Percentiles rank a stretch among this genome's conserved stretches.
Conservation (phyloP, 2,329 filamentous ascomycete genomes). For the Fusarium papillatum region DNA sequence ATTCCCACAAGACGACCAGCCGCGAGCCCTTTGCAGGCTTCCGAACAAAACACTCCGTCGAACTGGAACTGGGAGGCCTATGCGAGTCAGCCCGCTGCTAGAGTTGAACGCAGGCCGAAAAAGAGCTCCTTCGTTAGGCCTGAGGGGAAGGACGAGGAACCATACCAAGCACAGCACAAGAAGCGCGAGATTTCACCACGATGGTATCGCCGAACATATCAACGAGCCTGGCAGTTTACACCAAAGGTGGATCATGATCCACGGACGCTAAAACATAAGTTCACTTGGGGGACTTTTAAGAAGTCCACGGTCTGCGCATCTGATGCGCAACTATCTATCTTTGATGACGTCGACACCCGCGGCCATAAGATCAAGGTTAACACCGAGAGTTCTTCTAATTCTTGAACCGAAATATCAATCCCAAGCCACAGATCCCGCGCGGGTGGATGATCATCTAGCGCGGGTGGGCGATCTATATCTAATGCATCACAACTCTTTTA, state of each 20-base stretch:
- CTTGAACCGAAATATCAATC: neutral
- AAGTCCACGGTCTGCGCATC: conserved; percentile 47
- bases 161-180: conserved; percentile 51
- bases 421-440: neutral
- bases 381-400: neutral
- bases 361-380: conserved; percentile 35
- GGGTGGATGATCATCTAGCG: neutral
- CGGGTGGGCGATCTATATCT: neutral
- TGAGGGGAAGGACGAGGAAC: conserved; percentile 49
- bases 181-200: conserved; percentile 53
- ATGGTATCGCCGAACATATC: conserved; percentile 63
- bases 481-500: conserved; percentile 23
- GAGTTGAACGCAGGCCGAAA: conserved; percentile 50
- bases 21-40: conserved; percentile 18
- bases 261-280: conserved; percentile 47
- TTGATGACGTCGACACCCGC: conserved; percentile 57
- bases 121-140: conserved; percentile 44
- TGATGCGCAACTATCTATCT: conserved; percentile 58
- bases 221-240: conserved; percentile 58
- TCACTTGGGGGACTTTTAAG: conserved; percentile 61
- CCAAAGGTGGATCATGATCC: conserved; percentile 55
- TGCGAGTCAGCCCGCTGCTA: conserved; percentile 54
- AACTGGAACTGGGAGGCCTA: conserved; percentile 60
- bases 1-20: conserved; percentile 50
- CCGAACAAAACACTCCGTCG: neutral